Evolutionary conservation across 2,329 filamentous ascomycete species (phyloP).

Genomic region (Diaporthe sp.): DNA sequence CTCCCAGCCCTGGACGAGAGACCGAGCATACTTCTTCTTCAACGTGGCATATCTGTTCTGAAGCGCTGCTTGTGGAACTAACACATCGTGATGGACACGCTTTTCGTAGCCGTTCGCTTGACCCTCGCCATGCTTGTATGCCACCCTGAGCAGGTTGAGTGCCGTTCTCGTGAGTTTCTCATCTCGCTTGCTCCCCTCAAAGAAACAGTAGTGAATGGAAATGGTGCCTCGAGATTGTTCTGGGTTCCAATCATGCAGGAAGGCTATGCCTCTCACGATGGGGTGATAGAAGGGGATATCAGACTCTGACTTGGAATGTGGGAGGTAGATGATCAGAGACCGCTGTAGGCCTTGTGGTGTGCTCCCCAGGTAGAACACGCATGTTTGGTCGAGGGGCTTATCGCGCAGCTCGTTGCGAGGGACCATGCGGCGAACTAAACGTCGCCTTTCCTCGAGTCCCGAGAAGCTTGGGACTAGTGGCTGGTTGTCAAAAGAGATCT

Average conservation of each 20-base stretch:
- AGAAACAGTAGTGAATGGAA: slow-evolving; percentile 74
- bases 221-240: slow-evolving; percentile 61
- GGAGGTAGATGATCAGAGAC: slow-evolving; percentile 81
- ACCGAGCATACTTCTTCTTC: slow-evolving; percentile 82
- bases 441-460: slow-evolving; percentile 66
- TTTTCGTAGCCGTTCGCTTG: slow-evolving; percentile 79
- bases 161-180: slow-evolving; percentile 76
- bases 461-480: slow-evolving; percentile 61
- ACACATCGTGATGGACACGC: slow-evolving; percentile 84
- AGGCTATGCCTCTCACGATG: slow-evolving; percentile 79
- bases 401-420: slow-evolving; percentile 87
- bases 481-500: slow-evolving; percentile 42
- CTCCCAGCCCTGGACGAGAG: slow-evolving; percentile 81
- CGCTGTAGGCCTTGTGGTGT: slow-evolving; percentile 50
- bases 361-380: slow-evolving; percentile 72
- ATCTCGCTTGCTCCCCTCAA: slow-evolving; percentile 52
- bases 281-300: slow-evolving; percentile 93
- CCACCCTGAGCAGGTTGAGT: slow-evolving; percentile 75
- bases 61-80: slow-evolving; percentile 82
- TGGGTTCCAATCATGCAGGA: slow-evolving; percentile 76
- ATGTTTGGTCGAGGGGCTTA: slow-evolving; percentile 83
- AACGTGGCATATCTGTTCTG: slow-evolving; percentile 87
- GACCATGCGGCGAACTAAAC: slow-evolving; percentile 82
- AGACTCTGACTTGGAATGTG: slow-evolving; percentile 73
- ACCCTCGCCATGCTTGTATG: slow-evolving; percentile 82